phyloP scores from a whole-genome alignment of 2,329 filamentous ascomycete species.

The Chrysoporthe austroafricana region DNA sequence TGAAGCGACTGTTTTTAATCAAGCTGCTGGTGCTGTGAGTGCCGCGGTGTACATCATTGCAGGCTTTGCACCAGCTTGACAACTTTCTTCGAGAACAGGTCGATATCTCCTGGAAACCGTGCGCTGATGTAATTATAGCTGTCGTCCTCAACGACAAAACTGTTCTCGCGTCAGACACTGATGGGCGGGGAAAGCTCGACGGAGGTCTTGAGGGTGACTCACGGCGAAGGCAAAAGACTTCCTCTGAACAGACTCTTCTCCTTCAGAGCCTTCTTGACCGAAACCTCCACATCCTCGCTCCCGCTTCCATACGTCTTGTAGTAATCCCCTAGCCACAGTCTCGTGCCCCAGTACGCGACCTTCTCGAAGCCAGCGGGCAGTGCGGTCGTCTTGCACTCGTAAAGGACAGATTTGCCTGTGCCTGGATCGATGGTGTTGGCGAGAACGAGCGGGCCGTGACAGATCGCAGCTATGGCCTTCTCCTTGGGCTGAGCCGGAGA shows the following conservation, averaged over 20 bases:
- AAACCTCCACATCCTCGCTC: conserved; percentile 50
- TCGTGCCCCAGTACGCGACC: conserved; percentile 52
- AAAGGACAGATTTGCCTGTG: conserved; percentile 49
- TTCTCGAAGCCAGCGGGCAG: conserved; percentile 54
- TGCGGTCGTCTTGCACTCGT: conserved; percentile 52
- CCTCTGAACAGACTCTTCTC: conserved; percentile 50
- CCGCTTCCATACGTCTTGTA: conserved; percentile 60
- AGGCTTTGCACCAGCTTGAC: conserved; percentile 46
- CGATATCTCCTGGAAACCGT: conserved; percentile 49
- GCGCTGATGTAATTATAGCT: conserved; percentile 55
- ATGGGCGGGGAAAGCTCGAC: conserved; percentile 18
- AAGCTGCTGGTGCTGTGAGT: background rate
- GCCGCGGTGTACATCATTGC: conserved; percentile 15
- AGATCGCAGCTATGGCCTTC: conserved; percentile 53
- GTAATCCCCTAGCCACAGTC: conserved; percentile 55
- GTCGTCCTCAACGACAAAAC: conserved; percentile 53
- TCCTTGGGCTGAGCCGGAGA: conserved; percentile 36
- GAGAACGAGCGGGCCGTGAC: conserved; percentile 57
- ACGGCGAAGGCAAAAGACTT: conserved; percentile 48
- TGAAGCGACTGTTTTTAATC: conserved; percentile 13
- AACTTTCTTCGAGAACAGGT: conserved; percentile 46
- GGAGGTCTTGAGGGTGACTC: conserved; percentile 30
- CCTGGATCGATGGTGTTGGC: conserved; percentile 45
- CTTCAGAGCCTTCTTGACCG: conserved; percentile 37
- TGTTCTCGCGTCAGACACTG: conserved; percentile 29